phyloP scores from a whole-genome alignment of 805 yeast genomes.

The fission yeast (Schizosaccharomyces pombe) region DNA sequence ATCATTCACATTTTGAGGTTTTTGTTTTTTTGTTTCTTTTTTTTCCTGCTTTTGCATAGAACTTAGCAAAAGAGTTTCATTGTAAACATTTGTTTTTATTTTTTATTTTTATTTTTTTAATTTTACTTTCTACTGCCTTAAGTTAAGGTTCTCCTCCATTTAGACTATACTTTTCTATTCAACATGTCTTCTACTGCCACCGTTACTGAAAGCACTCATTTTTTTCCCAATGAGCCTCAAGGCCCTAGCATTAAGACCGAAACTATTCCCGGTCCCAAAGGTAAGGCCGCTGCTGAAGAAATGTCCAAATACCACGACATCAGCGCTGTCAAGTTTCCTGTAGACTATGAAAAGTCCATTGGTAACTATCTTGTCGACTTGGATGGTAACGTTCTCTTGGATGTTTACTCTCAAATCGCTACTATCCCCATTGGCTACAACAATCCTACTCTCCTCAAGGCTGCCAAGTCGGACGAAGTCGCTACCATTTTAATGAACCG shows the following conservation, averaged over 20 bases:
- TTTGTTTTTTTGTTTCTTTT: not conserved
- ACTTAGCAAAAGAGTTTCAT: no score
- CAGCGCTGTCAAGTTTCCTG: conserved; percentile 49
- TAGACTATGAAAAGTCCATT: conserved; percentile 46
- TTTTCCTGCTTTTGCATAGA: not conserved
- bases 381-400: conserved; percentile 55
- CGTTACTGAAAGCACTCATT: conserved; percentile 10
- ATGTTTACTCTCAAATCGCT: conserved; percentile 63
- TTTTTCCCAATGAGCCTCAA: conserved; percentile 63
- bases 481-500: conserved; percentile 52
- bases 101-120: not conserved
- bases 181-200: not conserved
- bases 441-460: conserved; percentile 48
- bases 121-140: not conserved
- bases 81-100: not conserved
- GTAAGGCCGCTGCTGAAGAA: conserved; percentile 25
- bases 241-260: conserved; percentile 38
- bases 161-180: not conserved
- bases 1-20: not conserved
- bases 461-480: conserved; percentile 48
- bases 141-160: no score
- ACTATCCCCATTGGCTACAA: conserved; percentile 72
- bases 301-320: not conserved
- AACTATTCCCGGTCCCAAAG: conserved; percentile 52
- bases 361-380: conserved; percentile 67